Evolutionary conservation across 192 early-diverging fungal genomes (phyloP), one percentile per base, ranked within the genome.

Genomic region (Coemansia sp.): DNA sequence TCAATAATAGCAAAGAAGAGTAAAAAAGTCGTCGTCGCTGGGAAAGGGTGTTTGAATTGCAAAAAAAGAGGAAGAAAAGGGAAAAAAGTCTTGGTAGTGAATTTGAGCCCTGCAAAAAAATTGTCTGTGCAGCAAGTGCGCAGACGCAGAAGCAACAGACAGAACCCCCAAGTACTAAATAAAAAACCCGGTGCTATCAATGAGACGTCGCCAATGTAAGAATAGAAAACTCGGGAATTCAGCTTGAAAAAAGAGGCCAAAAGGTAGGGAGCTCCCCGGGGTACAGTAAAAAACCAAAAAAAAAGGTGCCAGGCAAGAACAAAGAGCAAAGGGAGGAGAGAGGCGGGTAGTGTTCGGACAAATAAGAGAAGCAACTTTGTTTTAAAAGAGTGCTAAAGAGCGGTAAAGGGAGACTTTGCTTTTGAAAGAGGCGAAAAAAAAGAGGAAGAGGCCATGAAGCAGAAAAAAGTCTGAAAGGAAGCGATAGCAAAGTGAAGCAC

Each of bases 351-450:
- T 20, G 33, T 36, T 48, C n/a, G 10, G 37, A 50, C n/a, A 33
- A 31, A 57, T 24, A 58, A 42, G 63, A 28, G 31, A 43, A 37
- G 39, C 37, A 63, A 38, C 40, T 63, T 43, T 45, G 42, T n/a
- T 43, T 31, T 3, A 31, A 51, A 63, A 38, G 42, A 20, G 61
- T 62, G 61, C 36, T 38, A 56, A 62, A 62, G 33, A 16, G 45
- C 8, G 61, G 5, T n/a, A 1, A 31, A 31, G 31, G 14, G 61
- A 7, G 39, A 20, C 18, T 45, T 45, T 45, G 16, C 1, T 20
- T 45, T 45, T 16, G 3, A 20, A 20, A 45, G n/a, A 45, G 42
- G 42, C 42, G 18, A 45, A n/a, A 20, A 45, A 45, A 45, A 45
- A 20, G 20, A 11, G 3, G 16, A 40, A 40, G 39, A 16, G 18